Evolutionary conservation across 148 eudicot species (phyloP).

Genomic region (Simmondsia chinensis): DNA sequence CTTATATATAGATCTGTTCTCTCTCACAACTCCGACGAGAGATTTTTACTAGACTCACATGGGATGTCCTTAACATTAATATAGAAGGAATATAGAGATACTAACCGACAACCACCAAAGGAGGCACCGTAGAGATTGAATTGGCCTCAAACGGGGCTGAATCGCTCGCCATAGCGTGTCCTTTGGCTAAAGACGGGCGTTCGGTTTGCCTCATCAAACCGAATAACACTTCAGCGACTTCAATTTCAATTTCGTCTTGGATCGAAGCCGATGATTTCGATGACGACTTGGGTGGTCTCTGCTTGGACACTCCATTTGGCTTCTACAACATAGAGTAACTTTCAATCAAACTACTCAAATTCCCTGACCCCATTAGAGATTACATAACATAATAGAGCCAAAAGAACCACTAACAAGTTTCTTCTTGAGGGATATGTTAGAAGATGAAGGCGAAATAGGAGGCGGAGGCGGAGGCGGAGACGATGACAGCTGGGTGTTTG

Average conservation of each 20-base stretch:
- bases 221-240: slow-evolving; percentile 61
- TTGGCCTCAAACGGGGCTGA: slow-evolving; percentile 23
- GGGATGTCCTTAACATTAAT: too few relatives aligned
- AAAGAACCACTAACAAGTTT: slow-evolving; percentile 35
- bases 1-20: too few relatives aligned
- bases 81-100: too few relatives aligned
- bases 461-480: slow-evolving; percentile 16
- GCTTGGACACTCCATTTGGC: slow-evolving; percentile 38
- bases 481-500: too few relatives aligned
- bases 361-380: too few relatives aligned
- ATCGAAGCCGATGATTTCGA: slow-evolving; percentile 41
- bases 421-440: slow-evolving; percentile 38
- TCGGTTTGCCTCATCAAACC: slow-evolving; percentile 61
- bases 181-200: slow-evolving; percentile 33
- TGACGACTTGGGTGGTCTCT: slow-evolving; percentile 42
- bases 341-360: too few relatives aligned
- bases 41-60: too few relatives aligned
- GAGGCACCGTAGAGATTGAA: too few relatives aligned
- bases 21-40: too few relatives aligned
- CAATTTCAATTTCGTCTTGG: slow-evolving; percentile 66
- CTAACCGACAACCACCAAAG: too few relatives aligned
- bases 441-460: slow-evolving; percentile 56
- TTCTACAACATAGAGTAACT: slow-evolving; percentile 43
- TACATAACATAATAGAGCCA: too few relatives aligned
- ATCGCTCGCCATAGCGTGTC: slow-evolving; percentile 19